phyloP scores from a whole-genome alignment of 2,329 filamentous ascomycete genomes.

The Sphaerulina vaccinii region DNA sequence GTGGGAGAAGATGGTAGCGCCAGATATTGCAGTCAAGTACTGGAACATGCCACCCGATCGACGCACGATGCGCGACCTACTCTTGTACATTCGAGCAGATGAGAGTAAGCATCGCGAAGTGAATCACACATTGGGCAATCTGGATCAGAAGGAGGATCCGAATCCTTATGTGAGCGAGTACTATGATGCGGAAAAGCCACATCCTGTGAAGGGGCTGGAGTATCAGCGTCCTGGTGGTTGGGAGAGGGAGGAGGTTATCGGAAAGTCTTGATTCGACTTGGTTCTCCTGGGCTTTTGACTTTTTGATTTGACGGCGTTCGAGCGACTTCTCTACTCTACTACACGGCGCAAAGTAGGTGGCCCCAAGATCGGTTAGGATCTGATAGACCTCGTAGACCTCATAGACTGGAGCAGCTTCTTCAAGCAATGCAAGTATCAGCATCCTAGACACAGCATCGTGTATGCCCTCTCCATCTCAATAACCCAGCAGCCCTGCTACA shows the following conservation, averaged over 20 bases:
- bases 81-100: constrained; percentile 86
- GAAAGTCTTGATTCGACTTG: neutral
- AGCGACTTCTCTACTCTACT: neutral
- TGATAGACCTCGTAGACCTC: too few relatives aligned
- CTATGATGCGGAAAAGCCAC: constrained; percentile 64
- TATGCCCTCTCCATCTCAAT: too few relatives aligned
- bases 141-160: constrained; percentile 80
- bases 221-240: constrained; percentile 70
- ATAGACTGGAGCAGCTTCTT: too few relatives aligned
- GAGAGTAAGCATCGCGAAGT: constrained; percentile 81
- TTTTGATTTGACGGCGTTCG: neutral
- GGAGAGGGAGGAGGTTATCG: constrained; percentile 78
- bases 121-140: constrained; percentile 89
- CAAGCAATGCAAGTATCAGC: too few relatives aligned
- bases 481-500: neutral
- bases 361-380: too few relatives aligned
- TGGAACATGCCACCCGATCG: constrained; percentile 90
- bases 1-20: constrained; percentile 76
- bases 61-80: constrained; percentile 78
- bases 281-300: neutral
- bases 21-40: constrained; percentile 86
- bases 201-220: constrained; percentile 67
- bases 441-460: too few relatives aligned
- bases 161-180: constrained; percentile 89
- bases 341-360: neutral